These are phyloP conservation scores for Microbotryum violaceum DNA, from an alignment of 1,284 basidiomycete species.

Conservation along the genomic window DNA sequence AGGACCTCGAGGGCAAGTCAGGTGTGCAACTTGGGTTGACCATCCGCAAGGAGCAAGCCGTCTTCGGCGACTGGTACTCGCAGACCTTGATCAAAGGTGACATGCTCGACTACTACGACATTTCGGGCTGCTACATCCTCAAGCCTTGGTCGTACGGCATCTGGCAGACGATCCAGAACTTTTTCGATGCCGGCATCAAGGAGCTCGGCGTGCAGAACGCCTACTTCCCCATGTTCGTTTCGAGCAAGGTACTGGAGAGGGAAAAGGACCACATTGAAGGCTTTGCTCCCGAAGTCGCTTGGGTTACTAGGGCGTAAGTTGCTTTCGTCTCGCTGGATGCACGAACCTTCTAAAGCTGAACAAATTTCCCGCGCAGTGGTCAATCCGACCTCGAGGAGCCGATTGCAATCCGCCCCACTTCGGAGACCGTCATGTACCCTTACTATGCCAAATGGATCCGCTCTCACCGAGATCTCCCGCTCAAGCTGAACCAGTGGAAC, in stretches of 20 bases:
- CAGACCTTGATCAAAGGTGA: slow-evolving; percentile 96
- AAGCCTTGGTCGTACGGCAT: slow-evolving; percentile 96
- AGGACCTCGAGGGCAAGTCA: slow-evolving; percentile 72
- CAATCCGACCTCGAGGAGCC: slow-evolving; percentile 91
- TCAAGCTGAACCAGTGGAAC: slow-evolving; percentile 99
- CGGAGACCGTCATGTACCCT: slow-evolving; percentile 51
- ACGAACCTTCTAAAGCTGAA: not conserved
- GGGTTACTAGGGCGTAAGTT: slow-evolving; percentile 89
- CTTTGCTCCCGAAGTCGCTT: slow-evolving; percentile 99
- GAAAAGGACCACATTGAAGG: slow-evolving; percentile 99
- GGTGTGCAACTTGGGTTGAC: slow-evolving; percentile 85
- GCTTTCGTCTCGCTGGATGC: not conserved
- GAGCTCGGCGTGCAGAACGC: slow-evolving; percentile 93
- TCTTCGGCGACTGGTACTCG: slow-evolving; percentile 90
- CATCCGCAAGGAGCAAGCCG: slow-evolving; percentile 80
- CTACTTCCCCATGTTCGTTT: slow-evolving; percentile 99
- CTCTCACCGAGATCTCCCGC: slow-evolving; percentile 89
- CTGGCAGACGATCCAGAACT: slow-evolving; percentile 93
- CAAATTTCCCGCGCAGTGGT: slow-evolving; percentile 51
- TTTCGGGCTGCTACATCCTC: slow-evolving; percentile 97
- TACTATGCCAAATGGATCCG: slow-evolving; percentile 70
- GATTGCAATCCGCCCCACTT: slow-evolving; percentile 95
- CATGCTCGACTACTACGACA: slow-evolving; percentile 98
- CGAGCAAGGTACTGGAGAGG: slow-evolving; percentile 80
- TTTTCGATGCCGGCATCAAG: slow-evolving; percentile 80